These are phyloP conservation scores for Trichoderma gamsii DNA, from an alignment of 495 filamentous ascomycete genomes.

Conservation along the genomic window DNA sequence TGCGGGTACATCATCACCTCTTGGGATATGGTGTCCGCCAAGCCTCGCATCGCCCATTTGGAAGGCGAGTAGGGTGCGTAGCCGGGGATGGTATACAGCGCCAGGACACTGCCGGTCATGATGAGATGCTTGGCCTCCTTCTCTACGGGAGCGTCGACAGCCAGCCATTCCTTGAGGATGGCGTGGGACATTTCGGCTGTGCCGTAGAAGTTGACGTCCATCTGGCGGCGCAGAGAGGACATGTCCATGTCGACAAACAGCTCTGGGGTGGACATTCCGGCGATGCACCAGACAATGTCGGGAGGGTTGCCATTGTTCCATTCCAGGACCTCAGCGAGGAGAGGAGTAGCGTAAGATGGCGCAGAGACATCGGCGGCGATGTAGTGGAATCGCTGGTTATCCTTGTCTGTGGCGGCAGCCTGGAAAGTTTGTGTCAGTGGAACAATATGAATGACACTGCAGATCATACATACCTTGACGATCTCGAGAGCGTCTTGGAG, in stretches of 20 bases:
- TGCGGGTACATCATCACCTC: conserved; percentile 77
- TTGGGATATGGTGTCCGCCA: conserved; percentile 75
- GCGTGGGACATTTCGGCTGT: conserved; percentile 80
- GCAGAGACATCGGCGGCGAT: conserved; percentile 78
- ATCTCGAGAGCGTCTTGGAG: conserved; percentile 64
- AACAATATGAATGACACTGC: not conserved
- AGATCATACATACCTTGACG: conserved; percentile 46
- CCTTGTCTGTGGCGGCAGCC: conserved; percentile 52
- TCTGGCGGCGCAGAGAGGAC: conserved; percentile 64
- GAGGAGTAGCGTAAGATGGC: conserved; percentile 55
- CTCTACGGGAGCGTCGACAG: conserved; percentile 34
- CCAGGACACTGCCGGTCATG: conserved; percentile 74
- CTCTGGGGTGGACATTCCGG: conserved; percentile 66
- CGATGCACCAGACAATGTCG: conserved; percentile 89
- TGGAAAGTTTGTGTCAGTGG: conserved; percentile 22
- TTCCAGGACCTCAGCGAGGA: conserved; percentile 65
- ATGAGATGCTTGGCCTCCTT: conserved; percentile 66
- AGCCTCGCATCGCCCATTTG: conserved; percentile 77
- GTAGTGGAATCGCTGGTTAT: conserved; percentile 70
- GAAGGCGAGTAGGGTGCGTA: conserved; percentile 79
- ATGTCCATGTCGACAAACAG: conserved; percentile 65
- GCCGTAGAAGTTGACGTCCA: conserved; percentile 89
- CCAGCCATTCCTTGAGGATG: conserved; percentile 54
- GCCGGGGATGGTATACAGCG: conserved; percentile 72
- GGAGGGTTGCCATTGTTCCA: conserved; percentile 75